Evolutionary conservation across 495 filamentous ascomycete species (phyloP), one percentile per base, ranked within the genome.

Genomic region (Penicillium robsamsonii): DNA sequence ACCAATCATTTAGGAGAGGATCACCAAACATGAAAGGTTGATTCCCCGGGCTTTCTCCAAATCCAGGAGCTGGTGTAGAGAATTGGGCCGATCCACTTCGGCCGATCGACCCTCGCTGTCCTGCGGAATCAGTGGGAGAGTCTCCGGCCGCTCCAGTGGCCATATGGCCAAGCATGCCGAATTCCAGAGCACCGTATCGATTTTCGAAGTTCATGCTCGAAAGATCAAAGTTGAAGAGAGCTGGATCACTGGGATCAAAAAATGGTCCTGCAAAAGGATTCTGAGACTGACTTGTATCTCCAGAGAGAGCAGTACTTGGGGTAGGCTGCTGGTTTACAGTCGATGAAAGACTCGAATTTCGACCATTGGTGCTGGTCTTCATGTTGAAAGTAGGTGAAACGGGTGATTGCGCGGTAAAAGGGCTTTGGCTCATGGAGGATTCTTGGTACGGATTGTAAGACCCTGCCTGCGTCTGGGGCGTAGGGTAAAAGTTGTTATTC

Each of bases 181-280:
- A 96, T 68, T 98, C 94, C 56, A 95, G 71, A 30, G 91, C 92
- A 55, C 91, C 92, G 62, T 96, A 98, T 31, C 93, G 89, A 65
- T 93, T 97, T 46, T 90, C 92, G 66, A 97, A 98, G 69, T 96
- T 96, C 62, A 96, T 80, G 47, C 91, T 91, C 33, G 94, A 90
- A 3, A 96, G 79, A 67, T 97, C 91, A 66, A 96, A 96, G 66
- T 96, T 96, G 77, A 92, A 96, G 44, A 96, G 70, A 1, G 90
- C 88, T 8, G 92, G 90, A 69, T 97, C 92, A 63, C 87, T 91
- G 2, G 91, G 89, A 63, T 96, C 92, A 69, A 96, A 94, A 25
- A 92, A 76, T 11, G 85, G 41, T 58, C 76, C 59, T 15, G 79
- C 79, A 66, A 87, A 87, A 5, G 75, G 69, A 50, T 76, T 79